Evolutionary conservation across 2,329 filamentous ascomycete genomes (phyloP), one percentile per base, ranked within the genome.

Genomic region (Orbilia blumenaviensis): DNA sequence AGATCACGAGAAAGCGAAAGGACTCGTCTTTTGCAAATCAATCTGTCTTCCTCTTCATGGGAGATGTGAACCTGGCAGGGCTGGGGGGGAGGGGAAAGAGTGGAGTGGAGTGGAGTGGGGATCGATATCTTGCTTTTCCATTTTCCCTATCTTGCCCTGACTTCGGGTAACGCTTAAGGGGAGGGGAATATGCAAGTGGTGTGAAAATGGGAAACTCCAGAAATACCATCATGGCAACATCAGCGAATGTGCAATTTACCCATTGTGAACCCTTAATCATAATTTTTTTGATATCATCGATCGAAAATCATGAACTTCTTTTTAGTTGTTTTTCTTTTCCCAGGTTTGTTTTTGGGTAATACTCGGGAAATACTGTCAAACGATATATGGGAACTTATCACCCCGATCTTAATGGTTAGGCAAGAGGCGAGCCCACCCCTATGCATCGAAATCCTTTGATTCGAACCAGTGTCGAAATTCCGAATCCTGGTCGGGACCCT

Each of bases 401-500:
- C 41, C 29, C 9, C 36, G 27, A 36, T 68, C 63, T 12, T 21
- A 23, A 56, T 29, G n/a, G 36, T 38, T 21, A 56, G 50, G 50
- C 29, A 36, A 52, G 48, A 56, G 50, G 48, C 34, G 32, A 66
- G 48, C 48, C 25, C 7, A 61, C 36, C 52, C 50, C 32, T 56
- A 32, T 29, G 56, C 23, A 61, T 56, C 29, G 56, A 32, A 21
- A 61, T 61, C 16, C 9, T 61, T 23, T 61, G n/a, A 44, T 44
- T 61, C 36, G 44, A 46, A 68, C 14, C n/a, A n/a, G 36, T 63
- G 25, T 66, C 41, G 58, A 48, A 18, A 56, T 68, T 21, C 32
- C 58, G 34, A 64, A 75, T 75, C 72, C 72, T 50, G 64, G 72
- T 69, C 29, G 66, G 72, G 71, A 75, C 71, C 71, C 71, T 75